Base-by-base conservation (phyloP, 495 filamentous ascomycete genomes). In the Hyaloscypha hepaticicola region DNA sequence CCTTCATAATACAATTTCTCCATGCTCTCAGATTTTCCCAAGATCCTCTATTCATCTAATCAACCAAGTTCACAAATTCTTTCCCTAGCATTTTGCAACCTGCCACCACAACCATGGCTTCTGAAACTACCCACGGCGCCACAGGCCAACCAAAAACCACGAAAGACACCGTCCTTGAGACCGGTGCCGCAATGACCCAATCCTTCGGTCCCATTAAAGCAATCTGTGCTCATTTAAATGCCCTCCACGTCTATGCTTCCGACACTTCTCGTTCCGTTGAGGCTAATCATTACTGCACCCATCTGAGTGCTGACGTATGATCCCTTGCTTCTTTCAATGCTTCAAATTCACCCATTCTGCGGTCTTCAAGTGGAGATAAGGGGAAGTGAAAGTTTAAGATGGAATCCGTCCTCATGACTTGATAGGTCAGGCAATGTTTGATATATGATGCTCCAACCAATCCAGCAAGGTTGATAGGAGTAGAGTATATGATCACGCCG, bases 401-500 rank as follows among this genome's bases (percentile, higher is more conserved):
- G 14, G 11, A 16, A 41, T 11, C 12, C 8, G 49, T 16, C 12
- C 51, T 55, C 11, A 55, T 55, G 21, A 9, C 8, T 29, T 21
- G 5, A 38, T 21, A 69, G 67, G 63, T 73, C 16, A 55, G 77
- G 19, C 75, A 77, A 64, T 97, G 94, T 70, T 82, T 97, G 45
- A 85, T 97, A 57, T 96, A 96, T 80, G 91, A 94, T 75, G 81
- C 82, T 1, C 77, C 85, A 0, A 75, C 76, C 0, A 76, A 82
- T 21, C 85, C 86, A 52, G 91, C 92, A 9, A 81, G 88, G 2
- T 79, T 96, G 14, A 87, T 96, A 65, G 92, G 93, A 41, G 80
- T 97, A 66, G 94, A 97, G 76, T 97, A 97, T 80, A 95, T 97
- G 92, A 89, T 97, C 71, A 85, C 86, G 3, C 85, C 86, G 0